phyloP scores from a whole-genome alignment of 495 filamentous ascomycete species.

The Penicilliopsis zonata region DNA sequence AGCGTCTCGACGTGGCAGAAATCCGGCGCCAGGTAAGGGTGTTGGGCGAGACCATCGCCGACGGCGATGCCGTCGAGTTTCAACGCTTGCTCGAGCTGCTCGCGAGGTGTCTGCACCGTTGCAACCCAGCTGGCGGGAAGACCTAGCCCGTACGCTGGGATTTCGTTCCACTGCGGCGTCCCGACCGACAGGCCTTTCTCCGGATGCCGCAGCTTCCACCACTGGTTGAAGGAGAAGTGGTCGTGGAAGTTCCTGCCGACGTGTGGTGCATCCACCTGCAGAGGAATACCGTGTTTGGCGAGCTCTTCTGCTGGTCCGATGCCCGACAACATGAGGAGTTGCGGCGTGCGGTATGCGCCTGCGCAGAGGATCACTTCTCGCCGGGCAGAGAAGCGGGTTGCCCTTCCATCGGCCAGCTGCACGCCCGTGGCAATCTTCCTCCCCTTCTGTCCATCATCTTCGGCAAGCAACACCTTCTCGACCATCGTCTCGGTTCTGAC shows the following conservation, averaged over 20 bases:
- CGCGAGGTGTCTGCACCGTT: slow-evolving; percentile 6
- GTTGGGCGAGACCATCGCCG: slow-evolving; percentile 7
- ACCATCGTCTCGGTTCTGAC: slow-evolving; percentile 14
- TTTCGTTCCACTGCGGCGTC: slow-evolving; percentile 13
- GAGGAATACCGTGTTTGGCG: slow-evolving; percentile 10
- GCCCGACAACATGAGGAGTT: slow-evolving; percentile 27
- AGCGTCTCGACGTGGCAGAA: slow-evolving; percentile 10
- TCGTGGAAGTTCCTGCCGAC: slow-evolving; percentile 26
- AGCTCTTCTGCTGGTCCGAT: slow-evolving; percentile 18
- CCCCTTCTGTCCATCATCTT: too few species aligned
- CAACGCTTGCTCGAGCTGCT: slow-evolving; percentile 15
- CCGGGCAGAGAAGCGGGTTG: slow-evolving; percentile 7
- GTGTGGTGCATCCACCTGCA: slow-evolving; percentile 12
- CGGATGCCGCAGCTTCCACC: slow-evolving; percentile 25
- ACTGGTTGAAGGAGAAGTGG: slow-evolving; percentile 16
- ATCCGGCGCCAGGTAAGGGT: slow-evolving; percentile 2
- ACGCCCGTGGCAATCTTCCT: slow-evolving; percentile 14
- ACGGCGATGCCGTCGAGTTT: slow-evolving; percentile 14
- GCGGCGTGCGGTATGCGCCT: slow-evolving; percentile 20
- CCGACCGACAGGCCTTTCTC: slow-evolving; percentile 20
- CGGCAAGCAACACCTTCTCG: too few species aligned
- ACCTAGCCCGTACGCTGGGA: slow-evolving; percentile 18
- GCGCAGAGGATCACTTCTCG: slow-evolving; percentile 18
- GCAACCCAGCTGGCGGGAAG: slow-evolving; percentile 15
- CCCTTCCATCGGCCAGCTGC: slow-evolving; percentile 11